phyloP scores from a whole-genome alignment of 2,329 filamentous ascomycete genomes.

The Aspergillus calidoustus region DNA sequence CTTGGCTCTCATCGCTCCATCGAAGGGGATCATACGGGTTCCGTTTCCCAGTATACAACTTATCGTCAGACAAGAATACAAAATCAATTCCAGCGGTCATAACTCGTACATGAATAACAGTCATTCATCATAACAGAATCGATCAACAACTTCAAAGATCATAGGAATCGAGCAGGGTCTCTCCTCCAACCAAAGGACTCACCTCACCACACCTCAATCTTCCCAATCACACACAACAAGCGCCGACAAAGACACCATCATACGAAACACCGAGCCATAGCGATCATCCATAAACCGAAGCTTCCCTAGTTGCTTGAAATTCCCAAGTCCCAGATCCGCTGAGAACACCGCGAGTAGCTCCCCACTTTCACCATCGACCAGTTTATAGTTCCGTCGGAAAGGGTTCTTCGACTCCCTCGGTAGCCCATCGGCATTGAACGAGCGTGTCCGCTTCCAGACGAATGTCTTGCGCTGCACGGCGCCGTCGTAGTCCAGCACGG shows the following conservation, averaged over 20 bases:
- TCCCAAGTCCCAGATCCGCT: background rate
- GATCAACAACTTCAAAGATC: background rate
- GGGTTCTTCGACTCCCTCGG: background rate
- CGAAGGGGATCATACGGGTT: too few species aligned
- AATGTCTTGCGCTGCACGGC: background rate
- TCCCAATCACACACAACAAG: background rate
- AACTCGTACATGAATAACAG: too few species aligned
- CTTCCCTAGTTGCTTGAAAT: background rate
- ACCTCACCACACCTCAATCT: background rate
- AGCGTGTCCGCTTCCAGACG: slow-evolving; percentile 1
- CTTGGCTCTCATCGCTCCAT: too few species aligned
- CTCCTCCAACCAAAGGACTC: background rate
- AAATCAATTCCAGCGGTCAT: too few species aligned
- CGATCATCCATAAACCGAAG: background rate
- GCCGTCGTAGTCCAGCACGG: background rate
- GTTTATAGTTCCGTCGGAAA: slow-evolving; percentile 2
- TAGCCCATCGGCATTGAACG: background rate
- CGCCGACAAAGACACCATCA: slow-evolving; percentile 9
- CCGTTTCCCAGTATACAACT: too few species aligned
- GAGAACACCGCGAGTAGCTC: slow-evolving; percentile 7
- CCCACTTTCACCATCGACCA: slow-evolving; percentile 1
- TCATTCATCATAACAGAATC: too few species aligned
- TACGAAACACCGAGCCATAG: background rate
- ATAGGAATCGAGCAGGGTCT: background rate
- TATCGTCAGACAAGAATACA: too few species aligned